Evolutionary conservation across 257 asterid genomes (phyloP), one percentile per base, ranked within the genome.

Genomic region (Fraxinus cuspidata): DNA sequence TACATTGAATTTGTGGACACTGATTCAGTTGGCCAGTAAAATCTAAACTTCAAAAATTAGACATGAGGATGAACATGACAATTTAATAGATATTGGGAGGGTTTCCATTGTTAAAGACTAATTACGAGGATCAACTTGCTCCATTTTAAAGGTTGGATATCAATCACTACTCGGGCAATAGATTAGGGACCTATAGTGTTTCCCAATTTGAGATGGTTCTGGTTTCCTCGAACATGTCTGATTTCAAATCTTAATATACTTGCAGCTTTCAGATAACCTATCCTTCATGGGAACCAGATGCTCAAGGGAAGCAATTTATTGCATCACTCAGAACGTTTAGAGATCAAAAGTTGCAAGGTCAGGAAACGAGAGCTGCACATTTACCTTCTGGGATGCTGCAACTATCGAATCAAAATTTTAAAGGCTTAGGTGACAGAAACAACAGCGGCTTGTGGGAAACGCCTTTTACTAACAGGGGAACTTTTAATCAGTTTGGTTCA

Each of bases 241-340:
- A 34, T 47, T 65, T 31, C 70, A 80, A 35, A 31, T 37, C 69
- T 72, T n/a, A 42, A 31, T 76, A 12, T 80, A n/a, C 31, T 75
- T 84, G 84, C 94, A 96, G 99, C 88, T 96, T 96, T 85, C 92
- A 87, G 70, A 80, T 73, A 63, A 84, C 92, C 65, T 90, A 93
- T 74, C 97, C 97, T 74, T 87, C 97, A 0, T 93, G 97, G 98
- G 96, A 93, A 68, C 94, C 98, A 18, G 82, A 86, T 69, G 82
- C 85, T 3, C 90, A 86, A 0, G 98, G 99, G 68, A 92, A 88
- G 83, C 96, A 84, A 78, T 92, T 93, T 87, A 88, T 96, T n/a
- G 79, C 87, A 1, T 47, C 91, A 1, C 83, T 96, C 4, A 89
- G 86, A 87, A 65, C 47, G 31, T 96, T 93, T 69, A 81, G 94